These are phyloP conservation scores for Cytospora schulzeri DNA, from an alignment of 2,329 filamentous ascomycete species.

Conservation along the genomic window DNA sequence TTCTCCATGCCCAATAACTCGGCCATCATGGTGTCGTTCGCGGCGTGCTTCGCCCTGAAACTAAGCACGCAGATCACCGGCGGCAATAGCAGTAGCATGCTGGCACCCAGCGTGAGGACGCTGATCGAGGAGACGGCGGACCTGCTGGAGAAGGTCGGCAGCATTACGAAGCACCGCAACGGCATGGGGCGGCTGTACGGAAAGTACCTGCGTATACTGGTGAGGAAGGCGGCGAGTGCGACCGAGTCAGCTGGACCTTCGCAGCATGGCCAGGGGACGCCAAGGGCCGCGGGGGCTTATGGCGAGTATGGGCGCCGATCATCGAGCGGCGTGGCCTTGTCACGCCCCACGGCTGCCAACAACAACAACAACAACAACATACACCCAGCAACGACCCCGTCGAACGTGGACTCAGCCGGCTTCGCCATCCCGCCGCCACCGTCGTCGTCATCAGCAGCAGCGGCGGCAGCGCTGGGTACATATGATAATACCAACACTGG, in stretches of 20 bases:
- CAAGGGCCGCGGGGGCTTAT: slow-evolving; percentile 6
- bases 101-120: slow-evolving; percentile 64
- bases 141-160: slow-evolving; percentile 70
- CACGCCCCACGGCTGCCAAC: not conserved
- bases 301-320: slow-evolving; percentile 6
- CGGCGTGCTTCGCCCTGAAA: slow-evolving; percentile 68
- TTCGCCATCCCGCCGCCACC: slow-evolving; percentile 28
- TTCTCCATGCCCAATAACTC: slow-evolving; percentile 80
- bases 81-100: slow-evolving; percentile 35
- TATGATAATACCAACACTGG: slow-evolving; percentile 33
- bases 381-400: not conserved
- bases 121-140: slow-evolving; percentile 70
- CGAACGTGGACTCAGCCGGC: slow-evolving; percentile 11
- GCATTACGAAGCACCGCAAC: slow-evolving; percentile 65
- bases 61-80: slow-evolving; percentile 62
- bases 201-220: slow-evolving; percentile 48
- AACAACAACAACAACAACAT: not conserved
- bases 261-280: slow-evolving; percentile 18
- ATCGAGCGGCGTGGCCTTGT: slow-evolving; percentile 12
- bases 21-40: slow-evolving; percentile 77
- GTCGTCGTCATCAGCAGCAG: slow-evolving; percentile 27
- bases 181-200: slow-evolving; percentile 61
- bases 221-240: slow-evolving; percentile 40
- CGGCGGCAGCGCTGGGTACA: slow-evolving; percentile 29
- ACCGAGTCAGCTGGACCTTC: slow-evolving; percentile 25